phyloP scores from a whole-genome alignment of 371 early-diverging fungal species.

The Thermomucor indicae-seudaticae region DNA sequence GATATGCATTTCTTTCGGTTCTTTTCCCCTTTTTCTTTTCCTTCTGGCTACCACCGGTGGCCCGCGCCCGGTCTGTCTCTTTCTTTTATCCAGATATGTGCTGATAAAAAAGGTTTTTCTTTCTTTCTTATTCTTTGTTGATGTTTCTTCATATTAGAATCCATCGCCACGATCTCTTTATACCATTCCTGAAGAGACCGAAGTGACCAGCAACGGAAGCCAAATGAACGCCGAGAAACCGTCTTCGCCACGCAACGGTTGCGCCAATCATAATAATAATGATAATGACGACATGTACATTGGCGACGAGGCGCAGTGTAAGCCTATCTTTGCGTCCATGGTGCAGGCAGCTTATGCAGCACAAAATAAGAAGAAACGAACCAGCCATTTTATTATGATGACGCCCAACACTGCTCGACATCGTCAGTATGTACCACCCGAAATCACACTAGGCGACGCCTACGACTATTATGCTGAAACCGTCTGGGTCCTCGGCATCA shows the following conservation, averaged over 20 bases:
- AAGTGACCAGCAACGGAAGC: neutral
- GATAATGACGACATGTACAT: neutral
- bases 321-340: constrained; percentile 16
- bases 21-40: neutral
- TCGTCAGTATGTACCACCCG: constrained; percentile 40
- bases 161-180: too few species aligned
- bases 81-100: neutral
- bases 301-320: constrained; percentile 18
- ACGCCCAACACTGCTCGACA: constrained; percentile 7
- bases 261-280: neutral
- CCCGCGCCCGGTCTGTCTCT: neutral
- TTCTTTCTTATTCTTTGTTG: neutral
- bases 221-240: neutral
- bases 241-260: neutral
- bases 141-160: too few species aligned
- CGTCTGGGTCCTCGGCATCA: constrained; percentile 44
- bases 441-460: constrained; percentile 7
- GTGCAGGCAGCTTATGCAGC: constrained; percentile 15
- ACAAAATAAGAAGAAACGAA: constrained; percentile 1
- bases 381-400: constrained; percentile 5
- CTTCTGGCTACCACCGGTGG: too few species aligned
- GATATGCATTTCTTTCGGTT: neutral
- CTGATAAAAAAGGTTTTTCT: neutral
- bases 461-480: constrained; percentile 18
- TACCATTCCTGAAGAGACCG: constrained; percentile 15